Base-by-base conservation (phyloP, 257 asterid species). In the Primulina huaijiensis region DNA sequence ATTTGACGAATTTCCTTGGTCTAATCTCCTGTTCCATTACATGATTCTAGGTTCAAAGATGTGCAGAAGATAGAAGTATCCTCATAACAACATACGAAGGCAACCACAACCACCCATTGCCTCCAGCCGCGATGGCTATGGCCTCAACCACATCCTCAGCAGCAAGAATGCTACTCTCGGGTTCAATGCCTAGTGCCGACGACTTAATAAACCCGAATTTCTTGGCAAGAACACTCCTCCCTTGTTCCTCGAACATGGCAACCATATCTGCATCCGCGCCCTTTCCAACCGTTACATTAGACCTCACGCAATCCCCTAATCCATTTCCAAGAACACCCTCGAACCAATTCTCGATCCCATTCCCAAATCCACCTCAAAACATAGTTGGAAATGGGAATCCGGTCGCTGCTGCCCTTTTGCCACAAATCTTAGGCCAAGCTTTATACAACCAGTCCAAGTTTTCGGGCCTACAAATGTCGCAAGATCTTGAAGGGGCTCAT, bases 81-180 rank as follows among this genome's bases (percentile, higher is more conserved):
- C 77, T 93, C 10, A 82, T 89, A 66, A 93, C 99, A 62, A 90
- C 99, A 3, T 93, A 93, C 40, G 99, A 93, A 76, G 97, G 97
- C 33, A 90, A 82, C 50, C 99, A 93, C 88, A 90, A 86, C 77
- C 99, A 93, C 77, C 95, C 96, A 2, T 74, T 93, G 68, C 99
- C 99, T 1, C 97, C 97, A 16, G 95, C 99, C 29, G 99, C 99
- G 50, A 86, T 90, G 91, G 96, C 92, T 6, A 93, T 93, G 99
- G 97, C 96, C 38, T 82, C 97, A 2, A 83, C 99, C 0, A 93
- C 99, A n/a, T 87, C 99, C 11, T 83, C 99, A 3, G 99, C 99
- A 0, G 99, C 97, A 6, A 75, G 75, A 73, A 89, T 89, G 97
- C 83, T 90, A 23, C 95, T 93, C 20, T 93, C 99, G 0, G 99